These are phyloP conservation scores for Paramecium sexaurelia DNA, from an alignment of 73 alveolate species.

Conservation along the genomic window DNA sequence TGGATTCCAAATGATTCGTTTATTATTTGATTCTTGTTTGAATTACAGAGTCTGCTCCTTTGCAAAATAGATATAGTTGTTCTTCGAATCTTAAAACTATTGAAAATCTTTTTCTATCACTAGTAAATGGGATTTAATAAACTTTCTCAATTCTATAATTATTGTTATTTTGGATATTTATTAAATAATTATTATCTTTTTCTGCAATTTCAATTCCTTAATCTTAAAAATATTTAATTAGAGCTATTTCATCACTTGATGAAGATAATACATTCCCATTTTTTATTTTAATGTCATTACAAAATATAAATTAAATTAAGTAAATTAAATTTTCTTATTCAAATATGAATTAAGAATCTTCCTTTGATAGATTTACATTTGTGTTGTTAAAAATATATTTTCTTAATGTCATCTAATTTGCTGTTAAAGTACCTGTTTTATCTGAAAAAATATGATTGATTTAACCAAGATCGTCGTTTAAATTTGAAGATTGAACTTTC, in stretches of 20 bases:
- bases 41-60: slow-evolving; percentile 89
- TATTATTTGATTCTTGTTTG: slow-evolving; percentile 23
- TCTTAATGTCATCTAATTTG: neutral
- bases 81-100: neutral
- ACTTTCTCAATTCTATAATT: neutral
- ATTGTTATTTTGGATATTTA: neutral
- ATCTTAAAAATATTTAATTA: slow-evolving; percentile 86
- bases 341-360: neutral
- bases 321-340: neutral
- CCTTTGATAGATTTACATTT: neutral
- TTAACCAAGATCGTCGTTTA: slow-evolving; percentile 47
- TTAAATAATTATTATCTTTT: neutral
- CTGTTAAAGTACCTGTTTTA: slow-evolving; percentile 32
- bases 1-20: neutral
- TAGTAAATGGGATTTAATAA: neutral
- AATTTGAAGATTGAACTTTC: slow-evolving; percentile 5
- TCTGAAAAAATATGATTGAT: neutral
- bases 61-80: slow-evolving; percentile 56
- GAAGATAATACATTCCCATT: slow-evolving; percentile 71
- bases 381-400: neutral
- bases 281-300: slow-evolving; percentile 24
- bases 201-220: slow-evolving; percentile 70
- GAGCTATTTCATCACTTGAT: slow-evolving; percentile 98
- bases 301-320: neutral
- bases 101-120: slow-evolving; percentile 17